phyloP scores from a whole-genome alignment of 1,284 basidiomycete genomes.

The Lentinula novae-zelandiae region DNA sequence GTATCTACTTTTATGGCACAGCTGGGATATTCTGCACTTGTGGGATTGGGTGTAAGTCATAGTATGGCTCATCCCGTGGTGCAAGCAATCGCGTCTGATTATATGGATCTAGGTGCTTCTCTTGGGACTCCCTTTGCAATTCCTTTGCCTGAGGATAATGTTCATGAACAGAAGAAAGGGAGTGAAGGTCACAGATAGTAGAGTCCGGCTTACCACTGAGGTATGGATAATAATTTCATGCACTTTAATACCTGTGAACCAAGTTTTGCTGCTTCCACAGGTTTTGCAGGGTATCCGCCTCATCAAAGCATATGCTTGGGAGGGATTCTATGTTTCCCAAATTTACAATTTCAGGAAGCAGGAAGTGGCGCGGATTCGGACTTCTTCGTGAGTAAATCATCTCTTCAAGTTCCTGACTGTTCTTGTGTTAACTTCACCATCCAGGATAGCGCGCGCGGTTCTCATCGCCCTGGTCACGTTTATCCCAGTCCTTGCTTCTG shows the following conservation, averaged over 20 bases:
- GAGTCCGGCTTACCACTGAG: slow-evolving; percentile 64
- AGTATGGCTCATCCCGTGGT: not conserved
- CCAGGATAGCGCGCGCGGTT: slow-evolving; percentile 47
- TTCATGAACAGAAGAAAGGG: slow-evolving; percentile 62
- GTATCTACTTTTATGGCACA: slow-evolving; percentile 18
- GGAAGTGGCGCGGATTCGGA: slow-evolving; percentile 51
- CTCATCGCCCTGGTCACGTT: slow-evolving; percentile 57
- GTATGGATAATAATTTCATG: slow-evolving; percentile 20
- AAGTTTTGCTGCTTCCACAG: slow-evolving; percentile 21
- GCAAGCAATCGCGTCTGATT: not conserved
- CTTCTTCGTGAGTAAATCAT: slow-evolving; percentile 39
- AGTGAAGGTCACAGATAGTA: slow-evolving; percentile 70
- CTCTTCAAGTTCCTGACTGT: not conserved
- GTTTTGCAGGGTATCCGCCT: slow-evolving; percentile 62
- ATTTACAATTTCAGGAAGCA: slow-evolving; percentile 46
- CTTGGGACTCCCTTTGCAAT: slow-evolving; percentile 61
- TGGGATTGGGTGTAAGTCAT: slow-evolving; percentile 58
- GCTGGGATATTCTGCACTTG: slow-evolving; percentile 68
- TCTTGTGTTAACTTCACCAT: not conserved
- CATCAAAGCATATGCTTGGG: slow-evolving; percentile 62
- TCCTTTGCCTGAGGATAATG: slow-evolving; percentile 60
- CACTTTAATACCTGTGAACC: not conserved
- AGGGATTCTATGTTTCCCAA: slow-evolving; percentile 56
- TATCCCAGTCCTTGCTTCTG: slow-evolving; percentile 64
- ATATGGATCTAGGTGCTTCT: slow-evolving; percentile 39